These are phyloP conservation scores for Penicillium coffeae DNA, from an alignment of 495 filamentous ascomycete species.

Conservation along the genomic window DNA sequence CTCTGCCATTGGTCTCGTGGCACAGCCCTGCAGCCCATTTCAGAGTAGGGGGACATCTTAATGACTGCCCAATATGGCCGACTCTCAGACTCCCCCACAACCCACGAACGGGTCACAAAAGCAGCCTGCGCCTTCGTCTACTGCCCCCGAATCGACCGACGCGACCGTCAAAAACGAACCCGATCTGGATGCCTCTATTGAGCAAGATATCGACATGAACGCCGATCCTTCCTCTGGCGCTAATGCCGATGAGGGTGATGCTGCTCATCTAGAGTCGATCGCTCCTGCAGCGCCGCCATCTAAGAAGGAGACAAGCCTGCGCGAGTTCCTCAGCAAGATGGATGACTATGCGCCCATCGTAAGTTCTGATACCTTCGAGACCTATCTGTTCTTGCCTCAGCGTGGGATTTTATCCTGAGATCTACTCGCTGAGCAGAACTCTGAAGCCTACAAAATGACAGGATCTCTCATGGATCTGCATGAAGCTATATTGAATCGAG, in stretches of 20 bases:
- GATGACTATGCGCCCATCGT: constrained; percentile 98
- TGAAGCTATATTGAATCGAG: background rate
- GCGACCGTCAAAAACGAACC: constrained; percentile 29
- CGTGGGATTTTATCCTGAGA: background rate
- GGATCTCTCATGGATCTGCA: background rate
- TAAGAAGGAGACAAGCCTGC: constrained; percentile 85
- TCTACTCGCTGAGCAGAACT: background rate
- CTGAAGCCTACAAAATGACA: background rate
- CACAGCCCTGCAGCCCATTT: constrained; percentile 16
- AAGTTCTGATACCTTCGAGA: constrained; percentile 30
- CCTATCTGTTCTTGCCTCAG: background rate
- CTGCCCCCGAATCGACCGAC: constrained; percentile 7
- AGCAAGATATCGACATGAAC: constrained; percentile 45
- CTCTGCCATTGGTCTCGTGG: constrained; percentile 17
- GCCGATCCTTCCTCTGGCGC: constrained; percentile 19
- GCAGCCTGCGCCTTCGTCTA: constrained; percentile 10
- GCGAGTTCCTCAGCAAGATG: constrained; percentile 92
- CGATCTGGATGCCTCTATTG: constrained; percentile 36
- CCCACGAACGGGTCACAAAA: constrained; percentile 20
- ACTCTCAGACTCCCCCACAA: constrained; percentile 14
- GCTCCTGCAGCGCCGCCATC: constrained; percentile 51
- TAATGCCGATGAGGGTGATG: constrained; percentile 14
- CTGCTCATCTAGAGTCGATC: constrained; percentile 26
- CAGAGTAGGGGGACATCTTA: constrained; percentile 2
- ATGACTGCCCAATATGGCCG: constrained; percentile 20